Evolutionary conservation across 75 land plant species (phyloP).

Genomic region (Pinus albicaulis): DNA sequence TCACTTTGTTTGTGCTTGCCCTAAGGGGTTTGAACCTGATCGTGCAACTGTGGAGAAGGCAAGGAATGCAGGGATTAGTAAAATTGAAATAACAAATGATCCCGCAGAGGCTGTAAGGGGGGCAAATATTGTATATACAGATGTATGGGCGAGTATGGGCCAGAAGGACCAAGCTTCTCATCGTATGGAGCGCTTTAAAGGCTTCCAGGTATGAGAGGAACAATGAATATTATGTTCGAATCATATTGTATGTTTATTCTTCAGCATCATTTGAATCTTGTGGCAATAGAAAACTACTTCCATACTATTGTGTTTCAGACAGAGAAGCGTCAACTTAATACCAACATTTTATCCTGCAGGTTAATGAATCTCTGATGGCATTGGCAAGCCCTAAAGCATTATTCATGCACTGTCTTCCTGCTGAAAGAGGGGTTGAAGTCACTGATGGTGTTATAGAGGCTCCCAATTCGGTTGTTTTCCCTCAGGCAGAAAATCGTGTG

Average conservation of each 20-base stretch:
- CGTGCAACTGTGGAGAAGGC: slow-evolving; percentile 70
- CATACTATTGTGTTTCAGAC: background rate
- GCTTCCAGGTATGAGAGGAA: slow-evolving; percentile 74
- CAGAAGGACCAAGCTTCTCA: slow-evolving; percentile 93
- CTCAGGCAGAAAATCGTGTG: slow-evolving; percentile 97
- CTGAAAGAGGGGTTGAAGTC: slow-evolving; percentile 93
- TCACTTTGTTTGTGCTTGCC: slow-evolving; percentile 97
- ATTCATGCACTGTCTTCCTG: slow-evolving; percentile 99
- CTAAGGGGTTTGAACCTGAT: slow-evolving; percentile 95
- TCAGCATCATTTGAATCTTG: background rate
- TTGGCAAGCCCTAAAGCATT: slow-evolving; percentile 87
- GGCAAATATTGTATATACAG: slow-evolving; percentile 92
- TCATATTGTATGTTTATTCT: background rate
- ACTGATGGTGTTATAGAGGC: slow-evolving; percentile 91
- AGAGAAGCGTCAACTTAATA: background rate
- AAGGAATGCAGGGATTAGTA: slow-evolving; percentile 66
- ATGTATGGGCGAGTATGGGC: slow-evolving; percentile 99
- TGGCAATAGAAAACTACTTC: background rate
- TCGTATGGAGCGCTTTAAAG: slow-evolving; percentile 78
- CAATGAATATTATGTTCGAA: background rate
- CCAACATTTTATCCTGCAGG: slow-evolving; percentile 40
- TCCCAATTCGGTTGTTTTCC: slow-evolving; percentile 88
- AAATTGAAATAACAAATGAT: slow-evolving; percentile 87
- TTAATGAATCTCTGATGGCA: slow-evolving; percentile 84
- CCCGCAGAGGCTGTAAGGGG: slow-evolving; percentile 86